phyloP scores from a whole-genome alignment of 768 basidiomycete species.

The Rubroboletus satanas region DNA sequence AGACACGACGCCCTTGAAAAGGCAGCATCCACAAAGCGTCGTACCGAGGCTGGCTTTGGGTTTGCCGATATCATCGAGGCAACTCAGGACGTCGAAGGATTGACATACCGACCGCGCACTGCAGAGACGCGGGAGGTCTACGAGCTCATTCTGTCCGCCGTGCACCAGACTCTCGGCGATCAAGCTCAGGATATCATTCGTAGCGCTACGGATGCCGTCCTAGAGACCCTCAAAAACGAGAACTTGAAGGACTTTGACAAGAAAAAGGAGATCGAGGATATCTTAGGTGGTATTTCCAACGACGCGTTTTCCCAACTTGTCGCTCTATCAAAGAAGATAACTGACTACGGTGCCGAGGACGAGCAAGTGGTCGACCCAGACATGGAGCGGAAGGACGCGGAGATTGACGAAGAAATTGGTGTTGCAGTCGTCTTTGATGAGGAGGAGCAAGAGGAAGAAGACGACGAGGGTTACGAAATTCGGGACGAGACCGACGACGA shows the following conservation, averaged over 20 bases:
- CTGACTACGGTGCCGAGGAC: slow-evolving; percentile 90
- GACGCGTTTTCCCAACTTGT: slow-evolving; percentile 83
- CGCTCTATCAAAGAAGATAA: slow-evolving; percentile 86
- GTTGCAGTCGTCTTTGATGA: slow-evolving; percentile 98
- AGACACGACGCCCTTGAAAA: slow-evolving; percentile 56
- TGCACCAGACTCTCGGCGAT: slow-evolving; percentile 84
- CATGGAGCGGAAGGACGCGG: slow-evolving; percentile 75
- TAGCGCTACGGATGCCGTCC: slow-evolving; percentile 87
- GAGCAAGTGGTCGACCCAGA: slow-evolving; percentile 76
- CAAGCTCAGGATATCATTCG: slow-evolving; percentile 95
- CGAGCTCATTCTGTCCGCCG: slow-evolving; percentile 80
- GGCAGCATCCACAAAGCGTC: slow-evolving; percentile 51
- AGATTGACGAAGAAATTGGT: slow-evolving; percentile 95
- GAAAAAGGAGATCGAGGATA: slow-evolving; percentile 86
- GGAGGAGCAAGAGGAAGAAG: slow-evolving; percentile 92
- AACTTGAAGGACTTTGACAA: slow-evolving; percentile 93
- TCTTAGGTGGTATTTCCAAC: slow-evolving; percentile 58
- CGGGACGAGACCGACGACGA: slow-evolving; percentile 78
- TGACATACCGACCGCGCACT: slow-evolving; percentile 90
- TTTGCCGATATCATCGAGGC: slow-evolving; percentile 93
- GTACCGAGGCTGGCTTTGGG: slow-evolving; percentile 63
- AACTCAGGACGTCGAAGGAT: slow-evolving; percentile 88
- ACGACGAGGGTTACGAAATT: slow-evolving; percentile 86
- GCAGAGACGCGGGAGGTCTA: slow-evolving; percentile 94
- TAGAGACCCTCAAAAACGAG: slow-evolving; percentile 88